These are phyloP conservation scores for Periconia sp. DNA, from an alignment of 2,329 filamentous ascomycete genomes.

Conservation along the genomic window DNA sequence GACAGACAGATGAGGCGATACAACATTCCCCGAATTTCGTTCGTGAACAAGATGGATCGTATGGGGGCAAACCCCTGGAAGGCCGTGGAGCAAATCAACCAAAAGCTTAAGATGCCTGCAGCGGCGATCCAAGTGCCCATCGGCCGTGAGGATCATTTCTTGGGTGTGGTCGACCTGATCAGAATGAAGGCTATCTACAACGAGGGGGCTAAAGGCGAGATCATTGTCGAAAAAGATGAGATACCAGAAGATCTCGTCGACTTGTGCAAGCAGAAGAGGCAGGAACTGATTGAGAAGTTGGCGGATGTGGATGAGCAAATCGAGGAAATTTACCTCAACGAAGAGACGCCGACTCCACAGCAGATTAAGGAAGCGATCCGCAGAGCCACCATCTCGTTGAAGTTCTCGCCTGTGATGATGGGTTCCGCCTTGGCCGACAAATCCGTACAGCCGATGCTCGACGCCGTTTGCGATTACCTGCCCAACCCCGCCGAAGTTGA, in stretches of 20 bases:
- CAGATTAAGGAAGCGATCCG: constrained; percentile 94
- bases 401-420: constrained; percentile 96
- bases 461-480: constrained; percentile 93
- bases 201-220: constrained; percentile 76
- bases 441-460: constrained; percentile 92
- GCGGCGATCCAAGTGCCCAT: constrained; percentile 95
- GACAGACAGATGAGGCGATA: constrained; percentile 99
- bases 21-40: constrained; percentile 91
- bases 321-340: constrained; percentile 90
- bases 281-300: constrained; percentile 87
- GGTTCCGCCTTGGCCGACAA: constrained; percentile 94
- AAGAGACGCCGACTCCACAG: constrained; percentile 72
- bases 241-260: constrained; percentile 78
- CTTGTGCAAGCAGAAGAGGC: constrained; percentile 79
- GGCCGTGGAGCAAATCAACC: constrained; percentile 95
- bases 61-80: constrained; percentile 99
- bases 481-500: constrained; percentile 88
- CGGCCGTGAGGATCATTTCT: constrained; percentile 85
- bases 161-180: constrained; percentile 90
- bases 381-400: constrained; percentile 80
- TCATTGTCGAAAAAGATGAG: constrained; percentile 73
- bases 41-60: constrained; percentile 99
- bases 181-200: constrained; percentile 93
- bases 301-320: constrained; percentile 98
- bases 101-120: constrained; percentile 89